phyloP scores from a whole-genome alignment of 805 yeast genomes.

The Kazachstania viticola region DNA sequence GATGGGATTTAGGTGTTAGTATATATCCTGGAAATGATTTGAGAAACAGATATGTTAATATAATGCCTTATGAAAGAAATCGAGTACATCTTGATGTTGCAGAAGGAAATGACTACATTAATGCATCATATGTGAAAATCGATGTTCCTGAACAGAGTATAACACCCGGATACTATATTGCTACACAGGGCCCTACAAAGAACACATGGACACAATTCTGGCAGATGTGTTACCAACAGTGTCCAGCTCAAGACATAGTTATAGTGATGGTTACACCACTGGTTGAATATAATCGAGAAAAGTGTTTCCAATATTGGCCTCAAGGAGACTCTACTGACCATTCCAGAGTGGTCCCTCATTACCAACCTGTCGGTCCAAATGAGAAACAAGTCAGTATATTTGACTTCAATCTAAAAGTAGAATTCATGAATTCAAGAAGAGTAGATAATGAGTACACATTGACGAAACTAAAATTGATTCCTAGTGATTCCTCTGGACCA shows the following conservation, averaged over 20 bases:
- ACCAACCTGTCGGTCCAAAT: conserved; percentile 15
- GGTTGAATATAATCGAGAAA: conserved; percentile 54
- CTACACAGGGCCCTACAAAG: conserved; percentile 71
- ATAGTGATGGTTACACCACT: conserved; percentile 70
- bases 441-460: conserved; percentile 14
- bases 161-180: conserved; percentile 37
- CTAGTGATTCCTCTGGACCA: conserved; percentile 30
- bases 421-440: conserved; percentile 12
- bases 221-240: conserved; percentile 64
- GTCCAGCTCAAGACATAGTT: conserved; percentile 42
- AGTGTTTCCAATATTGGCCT: conserved; percentile 79
- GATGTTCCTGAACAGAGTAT: conserved; percentile 15
- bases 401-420: conserved; percentile 10
- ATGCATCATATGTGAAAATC: conserved; percentile 58
- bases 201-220: conserved; percentile 76
- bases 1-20: conserved; percentile 24
- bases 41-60: conserved; percentile 51
- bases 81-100: conserved; percentile 34
- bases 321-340: conserved; percentile 8
- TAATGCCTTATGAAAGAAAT: conserved; percentile 54
- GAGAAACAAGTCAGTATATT: conserved; percentile 14
- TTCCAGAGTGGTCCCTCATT: conserved; percentile 3
- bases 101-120: conserved; percentile 52
- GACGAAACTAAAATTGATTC: conserved; percentile 15
- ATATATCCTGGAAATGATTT: conserved; percentile 15